Percentiles rank a stretch among this genome's conserved stretches.
Conservation (phyloP, 768 basidiomycete genomes). For the Mrakia blollopis region DNA sequence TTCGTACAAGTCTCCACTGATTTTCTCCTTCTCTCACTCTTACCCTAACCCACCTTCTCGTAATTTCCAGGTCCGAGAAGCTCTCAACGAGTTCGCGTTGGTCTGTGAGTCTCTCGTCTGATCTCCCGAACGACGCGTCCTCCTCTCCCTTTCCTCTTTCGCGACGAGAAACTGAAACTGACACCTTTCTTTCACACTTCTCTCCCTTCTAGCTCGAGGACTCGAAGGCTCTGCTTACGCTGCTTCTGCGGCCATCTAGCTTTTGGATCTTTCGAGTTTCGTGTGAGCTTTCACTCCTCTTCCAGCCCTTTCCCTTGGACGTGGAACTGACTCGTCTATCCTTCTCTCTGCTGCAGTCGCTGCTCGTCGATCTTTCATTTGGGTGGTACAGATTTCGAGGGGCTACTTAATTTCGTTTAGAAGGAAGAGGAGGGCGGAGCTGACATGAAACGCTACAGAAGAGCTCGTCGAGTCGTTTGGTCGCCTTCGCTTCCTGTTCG, state of each 20-base stretch:
- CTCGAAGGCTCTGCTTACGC: conserved; percentile 28
- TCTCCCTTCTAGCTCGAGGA: not conserved
- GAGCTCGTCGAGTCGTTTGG: no score
- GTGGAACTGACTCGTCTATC: not conserved
- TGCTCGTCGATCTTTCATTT: not conserved
- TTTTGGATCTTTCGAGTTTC: not conserved
- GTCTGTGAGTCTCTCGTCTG: conserved; percentile 50
- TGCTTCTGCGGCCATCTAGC: conserved; percentile 6
- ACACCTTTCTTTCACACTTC: not conserved
- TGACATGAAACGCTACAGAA: no score
- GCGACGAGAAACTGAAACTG: no score
- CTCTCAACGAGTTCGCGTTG: conserved; percentile 79
- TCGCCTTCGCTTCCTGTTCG: no score
- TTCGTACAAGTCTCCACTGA: not conserved
- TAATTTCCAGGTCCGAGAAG: conserved; percentile 56
- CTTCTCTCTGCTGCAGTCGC: not conserved
- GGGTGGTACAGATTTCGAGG: no score
- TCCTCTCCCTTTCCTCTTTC: no score
- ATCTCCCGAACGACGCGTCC: no score
- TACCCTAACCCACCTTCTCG: not conserved
- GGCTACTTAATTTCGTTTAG: no score
- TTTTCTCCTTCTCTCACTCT: not conserved
- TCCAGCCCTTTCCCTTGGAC: not conserved
- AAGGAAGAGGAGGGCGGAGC: no score
- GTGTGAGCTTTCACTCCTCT: not conserved